These are phyloP conservation scores for Petrea volubilis DNA, from an alignment of 257 asterid genomes.

Conservation along the genomic window DNA sequence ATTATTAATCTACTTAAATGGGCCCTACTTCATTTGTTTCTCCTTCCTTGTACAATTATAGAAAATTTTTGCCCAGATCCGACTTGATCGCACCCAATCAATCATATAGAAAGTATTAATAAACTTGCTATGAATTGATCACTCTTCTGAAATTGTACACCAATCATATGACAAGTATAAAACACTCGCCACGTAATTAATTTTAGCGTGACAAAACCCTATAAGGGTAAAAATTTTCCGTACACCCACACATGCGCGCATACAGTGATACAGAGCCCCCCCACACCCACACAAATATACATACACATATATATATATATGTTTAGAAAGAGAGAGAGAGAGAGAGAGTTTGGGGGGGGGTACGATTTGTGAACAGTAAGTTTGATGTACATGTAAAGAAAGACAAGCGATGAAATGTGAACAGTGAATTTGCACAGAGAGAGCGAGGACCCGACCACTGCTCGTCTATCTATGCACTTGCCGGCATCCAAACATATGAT, in stretches of 20 bases:
- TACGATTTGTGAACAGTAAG: conserved; percentile 34
- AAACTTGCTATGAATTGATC: too few species aligned
- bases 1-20: neutral
- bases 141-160: too few species aligned
- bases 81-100: too few species aligned
- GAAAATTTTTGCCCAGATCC: too few species aligned
- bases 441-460: conserved; percentile 60
- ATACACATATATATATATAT: neutral
- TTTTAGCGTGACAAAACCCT: too few species aligned
- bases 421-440: conserved; percentile 26
- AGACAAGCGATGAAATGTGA: conserved; percentile 27
- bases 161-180: too few species aligned
- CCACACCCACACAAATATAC: neutral
- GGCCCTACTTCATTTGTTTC: conserved; percentile 19
- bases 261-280: neutral
- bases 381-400: conserved; percentile 39
- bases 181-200: too few species aligned
- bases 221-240: too few species aligned
- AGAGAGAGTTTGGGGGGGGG: neutral
- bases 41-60: conserved; percentile 16
- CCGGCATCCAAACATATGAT: conserved; percentile 35
- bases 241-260: conserved; percentile 15
- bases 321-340: neutral
- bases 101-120: too few species aligned
- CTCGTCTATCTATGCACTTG: conserved; percentile 71